Evolutionary conservation across 345 rosid species (phyloP).

Genomic region (Clausena lansium): DNA sequence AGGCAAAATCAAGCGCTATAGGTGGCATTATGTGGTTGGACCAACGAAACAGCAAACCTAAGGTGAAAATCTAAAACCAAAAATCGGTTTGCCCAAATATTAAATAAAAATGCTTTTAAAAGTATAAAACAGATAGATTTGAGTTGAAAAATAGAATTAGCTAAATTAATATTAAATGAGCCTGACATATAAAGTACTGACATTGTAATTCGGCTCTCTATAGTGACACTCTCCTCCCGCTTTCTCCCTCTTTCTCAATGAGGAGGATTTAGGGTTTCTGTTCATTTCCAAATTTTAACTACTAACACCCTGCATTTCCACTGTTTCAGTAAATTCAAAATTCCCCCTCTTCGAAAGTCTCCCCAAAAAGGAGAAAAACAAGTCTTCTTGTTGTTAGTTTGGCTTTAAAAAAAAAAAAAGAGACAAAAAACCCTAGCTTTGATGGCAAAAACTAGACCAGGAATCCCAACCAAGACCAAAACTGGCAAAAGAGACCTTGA

Average conservation of each 20-base stretch:
- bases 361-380: background rate
- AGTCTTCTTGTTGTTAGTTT: background rate
- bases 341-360: conserved; percentile 8
- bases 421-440: conserved; percentile 23
- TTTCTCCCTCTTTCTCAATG: conserved; percentile 8
- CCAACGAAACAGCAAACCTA: background rate
- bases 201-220: conserved; percentile 7
- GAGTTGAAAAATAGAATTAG: background rate
- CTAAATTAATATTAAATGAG: background rate
- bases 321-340: background rate
- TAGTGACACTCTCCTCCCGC: background rate
- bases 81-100: background rate
- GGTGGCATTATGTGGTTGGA: background rate
- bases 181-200: background rate
- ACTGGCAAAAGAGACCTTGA: conserved; percentile 53
- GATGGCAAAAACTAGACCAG: conserved; percentile 88
- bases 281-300: background rate
- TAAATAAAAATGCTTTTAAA: background rate
- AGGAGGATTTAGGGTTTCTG: conserved; percentile 36
- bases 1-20: background rate
- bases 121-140: background rate
- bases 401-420: background rate
- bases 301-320: background rate
- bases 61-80: background rate
- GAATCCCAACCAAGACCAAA: conserved; percentile 45